Base-by-base conservation (phyloP, 2,329 filamentous ascomycete genomes). In the Epichloe amarillans region DNA sequence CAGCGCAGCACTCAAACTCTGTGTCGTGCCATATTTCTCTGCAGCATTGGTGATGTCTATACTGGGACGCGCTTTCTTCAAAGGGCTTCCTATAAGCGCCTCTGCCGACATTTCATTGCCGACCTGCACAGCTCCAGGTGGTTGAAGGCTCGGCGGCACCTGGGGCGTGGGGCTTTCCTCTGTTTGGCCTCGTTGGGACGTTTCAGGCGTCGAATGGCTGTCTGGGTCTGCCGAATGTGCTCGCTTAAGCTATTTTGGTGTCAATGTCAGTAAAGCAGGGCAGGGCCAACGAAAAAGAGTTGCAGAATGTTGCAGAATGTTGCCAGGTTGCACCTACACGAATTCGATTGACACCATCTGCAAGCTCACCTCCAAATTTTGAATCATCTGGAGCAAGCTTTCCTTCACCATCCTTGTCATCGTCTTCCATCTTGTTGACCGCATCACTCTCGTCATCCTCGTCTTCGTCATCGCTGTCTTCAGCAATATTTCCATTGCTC, bases 281-380 rank as follows among this genome's bases (percentile, higher is more conserved):
- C 17, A 23, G 6, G 23, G 12, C 3, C 19, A 41, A 36, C 4
- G 19, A 12, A 3, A 21, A 40, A 40, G 11, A 35, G 10, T 14
- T n/a, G 21, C 15, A 6, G 5, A 10, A 33, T 21, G 10, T 14
- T n/a, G 21, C 15, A 6, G 5, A 10, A 33, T 21, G 17, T 36
- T 21, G 36, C 7, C 12, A 5, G 39, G 21, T 30, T 33, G 15
- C 42, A 66, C 79, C 62, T 74, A 88, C 87, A 68, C 83, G 85
- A 66, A 93, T 91, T 58, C 88, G 83, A 60, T 87, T 80, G 47
- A 93, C 85, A 46, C 86, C 86, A 55, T 90, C 87, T 41, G 84
- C 83, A 50, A 93, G 73, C 65, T 91, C 86, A 47, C 83, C 83
- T 50, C 84, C 79, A 58, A 81, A 81, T 57, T 80, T 77, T 49